These are phyloP conservation scores for Mariannaea sp. DNA, from an alignment of 2,329 filamentous ascomycete genomes.

Conservation along the genomic window DNA sequence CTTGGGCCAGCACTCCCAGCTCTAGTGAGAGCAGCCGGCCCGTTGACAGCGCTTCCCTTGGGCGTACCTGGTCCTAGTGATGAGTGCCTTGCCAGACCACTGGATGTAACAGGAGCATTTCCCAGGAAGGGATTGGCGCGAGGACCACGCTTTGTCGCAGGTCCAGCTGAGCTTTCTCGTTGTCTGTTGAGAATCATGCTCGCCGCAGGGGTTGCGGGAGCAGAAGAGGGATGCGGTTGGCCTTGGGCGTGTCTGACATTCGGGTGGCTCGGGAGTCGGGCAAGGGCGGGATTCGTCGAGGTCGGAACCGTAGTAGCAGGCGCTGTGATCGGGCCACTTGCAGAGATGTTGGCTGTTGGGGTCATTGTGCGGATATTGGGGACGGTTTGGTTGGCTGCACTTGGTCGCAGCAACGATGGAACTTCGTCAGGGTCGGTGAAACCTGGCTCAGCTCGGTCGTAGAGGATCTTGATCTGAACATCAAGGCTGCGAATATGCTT, in stretches of 20 bases:
- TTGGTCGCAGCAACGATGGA: slow-evolving; percentile 64
- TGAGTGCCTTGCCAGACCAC: slow-evolving; percentile 64
- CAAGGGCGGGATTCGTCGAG: slow-evolving; percentile 49
- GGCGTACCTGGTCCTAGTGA: slow-evolving; percentile 67
- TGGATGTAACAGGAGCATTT: slow-evolving; percentile 57
- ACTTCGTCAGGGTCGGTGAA: slow-evolving; percentile 67
- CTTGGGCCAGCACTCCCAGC: slow-evolving; percentile 67
- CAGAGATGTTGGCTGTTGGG: slow-evolving; percentile 45
- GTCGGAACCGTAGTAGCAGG: slow-evolving; percentile 35
- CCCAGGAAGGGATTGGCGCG: slow-evolving; percentile 54
- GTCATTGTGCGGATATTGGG: slow-evolving; percentile 50
- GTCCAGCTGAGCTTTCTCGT: slow-evolving; percentile 64
- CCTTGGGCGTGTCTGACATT: slow-evolving; percentile 57
- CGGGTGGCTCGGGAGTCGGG: slow-evolving; percentile 49
- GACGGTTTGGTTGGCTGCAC: slow-evolving; percentile 56
- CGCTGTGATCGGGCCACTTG: slow-evolving; percentile 34
- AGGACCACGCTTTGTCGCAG: slow-evolving; percentile 59
- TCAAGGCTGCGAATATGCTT: slow-evolving; percentile 69
- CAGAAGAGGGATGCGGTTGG: slow-evolving; percentile 59
- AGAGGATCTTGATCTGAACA: slow-evolving; percentile 63
- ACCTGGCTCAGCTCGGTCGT: slow-evolving; percentile 64
- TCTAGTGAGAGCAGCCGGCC: slow-evolving; percentile 45
- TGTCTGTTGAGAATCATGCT: slow-evolving; percentile 63
- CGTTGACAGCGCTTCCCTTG: slow-evolving; percentile 47
- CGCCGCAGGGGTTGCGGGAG: slow-evolving; percentile 64